Evolutionary conservation across 140 eudicot genomes (phyloP).

Genomic region (Anethum foeniculum): DNA sequence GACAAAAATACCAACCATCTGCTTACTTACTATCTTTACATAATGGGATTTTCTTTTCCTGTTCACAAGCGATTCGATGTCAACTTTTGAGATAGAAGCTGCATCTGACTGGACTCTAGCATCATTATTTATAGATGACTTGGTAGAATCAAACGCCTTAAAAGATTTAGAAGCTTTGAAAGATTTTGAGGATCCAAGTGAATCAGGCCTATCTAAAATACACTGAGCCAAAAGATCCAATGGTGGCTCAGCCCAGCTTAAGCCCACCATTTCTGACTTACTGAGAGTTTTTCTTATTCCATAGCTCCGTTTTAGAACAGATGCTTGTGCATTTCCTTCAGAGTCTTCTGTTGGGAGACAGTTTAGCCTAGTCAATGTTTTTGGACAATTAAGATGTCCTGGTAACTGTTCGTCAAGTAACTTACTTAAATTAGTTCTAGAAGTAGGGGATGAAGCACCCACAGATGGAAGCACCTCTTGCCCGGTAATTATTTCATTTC

Average conservation of each 20-base stretch:
- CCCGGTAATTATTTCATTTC: neutral
- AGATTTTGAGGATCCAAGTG: constrained; percentile 45
- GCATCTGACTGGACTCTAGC: constrained; percentile 39
- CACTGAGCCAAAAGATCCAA: constrained; percentile 47
- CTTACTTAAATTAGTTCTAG: neutral
- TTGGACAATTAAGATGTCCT: constrained; percentile 42
- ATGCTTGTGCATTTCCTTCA: constrained; percentile 24
- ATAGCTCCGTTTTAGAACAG: constrained; percentile 3
- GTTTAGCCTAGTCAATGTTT: constrained; percentile 43
- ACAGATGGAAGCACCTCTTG: neutral
- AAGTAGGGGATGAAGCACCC: neutral
- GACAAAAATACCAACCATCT: constrained; percentile 57
- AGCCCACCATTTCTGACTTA: constrained; percentile 49
- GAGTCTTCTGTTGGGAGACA: constrained; percentile 36
- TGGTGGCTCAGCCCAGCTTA: constrained; percentile 21
- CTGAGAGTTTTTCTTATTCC: constrained; percentile 51
- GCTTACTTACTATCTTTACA: constrained; percentile 46
- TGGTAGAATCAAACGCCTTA: constrained; percentile 43
- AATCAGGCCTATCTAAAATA: constrained; percentile 43
- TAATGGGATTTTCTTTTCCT: constrained; percentile 32
- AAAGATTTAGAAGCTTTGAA: constrained; percentile 63
- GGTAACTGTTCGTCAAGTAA: constrained; percentile 26
- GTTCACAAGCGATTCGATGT: constrained; percentile 60
- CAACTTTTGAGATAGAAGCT: constrained; percentile 37
- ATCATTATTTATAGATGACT: constrained; percentile 28